Percentiles rank a stretch among this genome's conserved stretches.
Evolutionary conservation across 176 grass and related monocot species (phyloP).

Genomic region (Stipa capillata): DNA sequence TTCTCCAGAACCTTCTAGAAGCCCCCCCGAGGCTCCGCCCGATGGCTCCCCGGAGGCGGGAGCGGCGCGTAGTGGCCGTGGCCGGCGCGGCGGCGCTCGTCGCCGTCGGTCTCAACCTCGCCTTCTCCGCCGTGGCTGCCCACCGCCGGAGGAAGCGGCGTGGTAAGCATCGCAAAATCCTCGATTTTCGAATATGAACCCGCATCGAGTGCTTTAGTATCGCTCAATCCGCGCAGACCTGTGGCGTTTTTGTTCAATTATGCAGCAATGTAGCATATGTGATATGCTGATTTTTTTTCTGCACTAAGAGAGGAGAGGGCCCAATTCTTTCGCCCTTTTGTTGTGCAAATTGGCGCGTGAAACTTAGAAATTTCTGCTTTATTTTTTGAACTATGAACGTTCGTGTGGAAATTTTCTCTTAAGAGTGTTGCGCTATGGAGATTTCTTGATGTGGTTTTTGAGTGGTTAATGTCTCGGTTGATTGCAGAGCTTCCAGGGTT

Average conservation of each 20-base stretch:
- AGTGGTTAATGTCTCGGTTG: not conserved
- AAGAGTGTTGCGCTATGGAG: not conserved
- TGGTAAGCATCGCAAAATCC: conserved; percentile 34
- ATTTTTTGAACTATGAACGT: not conserved
- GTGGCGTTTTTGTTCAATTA: not conserved
- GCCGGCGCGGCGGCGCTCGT: conserved; percentile 75
- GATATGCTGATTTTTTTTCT: not conserved
- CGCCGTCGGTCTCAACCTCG: conserved; percentile 73
- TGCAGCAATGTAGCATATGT: conserved; percentile 2
- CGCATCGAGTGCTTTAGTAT: not conserved
- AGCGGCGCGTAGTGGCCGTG: conserved; percentile 36
- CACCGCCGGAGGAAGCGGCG: conserved; percentile 51
- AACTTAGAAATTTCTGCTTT: not conserved
- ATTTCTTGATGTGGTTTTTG: not conserved
- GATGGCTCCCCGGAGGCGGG: conserved; percentile 51
- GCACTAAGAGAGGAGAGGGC: not conserved
- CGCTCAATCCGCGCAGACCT: not conserved
- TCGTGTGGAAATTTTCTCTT: not conserved
- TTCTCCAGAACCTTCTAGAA: conserved; percentile 17
- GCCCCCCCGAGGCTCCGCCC: not conserved
- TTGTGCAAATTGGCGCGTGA: not conserved
- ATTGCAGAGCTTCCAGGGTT: conserved; percentile 69
- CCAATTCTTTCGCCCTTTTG: not conserved
- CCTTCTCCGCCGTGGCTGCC: conserved; percentile 69
- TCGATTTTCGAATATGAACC: not conserved